Evolutionary conservation across 371 early-diverging fungal genomes (phyloP).

Genomic region (Syncephalastrum racemosum): DNA sequence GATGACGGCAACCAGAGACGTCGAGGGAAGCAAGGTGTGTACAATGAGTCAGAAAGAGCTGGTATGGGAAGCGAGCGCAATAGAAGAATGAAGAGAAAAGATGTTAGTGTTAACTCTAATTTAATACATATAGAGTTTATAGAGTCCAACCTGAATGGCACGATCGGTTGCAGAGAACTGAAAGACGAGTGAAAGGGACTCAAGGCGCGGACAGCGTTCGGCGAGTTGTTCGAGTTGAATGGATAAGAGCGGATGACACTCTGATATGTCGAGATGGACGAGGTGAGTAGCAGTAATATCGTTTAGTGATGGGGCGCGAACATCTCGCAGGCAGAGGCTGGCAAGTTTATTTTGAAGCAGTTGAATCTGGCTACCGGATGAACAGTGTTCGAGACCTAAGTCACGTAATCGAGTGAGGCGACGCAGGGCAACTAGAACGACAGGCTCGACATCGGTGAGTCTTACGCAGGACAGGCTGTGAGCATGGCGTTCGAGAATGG

Average conservation of each 20-base stretch:
- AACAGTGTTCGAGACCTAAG: constrained; percentile 45
- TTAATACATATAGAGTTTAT: no score
- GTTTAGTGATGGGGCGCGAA: constrained; percentile 23
- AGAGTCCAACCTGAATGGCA: constrained; percentile 28
- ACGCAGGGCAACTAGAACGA: constrained; percentile 31
- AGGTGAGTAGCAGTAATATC: constrained; percentile 15
- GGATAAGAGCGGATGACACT: constrained; percentile 30
- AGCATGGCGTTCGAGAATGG: constrained; percentile 32
- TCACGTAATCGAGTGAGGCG: constrained; percentile 22
- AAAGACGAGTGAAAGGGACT: constrained; percentile 31
- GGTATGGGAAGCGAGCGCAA: not conserved
- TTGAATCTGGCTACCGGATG: not conserved
- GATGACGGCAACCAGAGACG: constrained; percentile 23
- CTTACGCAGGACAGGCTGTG: constrained; percentile 28
- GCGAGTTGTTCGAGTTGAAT: constrained; percentile 26
- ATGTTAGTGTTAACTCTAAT: no score
- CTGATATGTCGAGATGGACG: constrained; percentile 38
- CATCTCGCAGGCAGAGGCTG: constrained; percentile 39
- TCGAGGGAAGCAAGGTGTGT: constrained; percentile 18
- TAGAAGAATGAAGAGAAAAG: no score
- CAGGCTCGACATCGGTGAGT: constrained; percentile 40
- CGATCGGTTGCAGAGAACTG: constrained; percentile 37
- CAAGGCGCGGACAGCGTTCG: constrained; percentile 20
- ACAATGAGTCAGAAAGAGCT: constrained; percentile 16
- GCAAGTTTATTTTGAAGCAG: constrained; percentile 10